These are phyloP conservation scores for Trichosporon faecale DNA, from an alignment of 1,284 basidiomycete genomes.

Conservation along the genomic window DNA sequence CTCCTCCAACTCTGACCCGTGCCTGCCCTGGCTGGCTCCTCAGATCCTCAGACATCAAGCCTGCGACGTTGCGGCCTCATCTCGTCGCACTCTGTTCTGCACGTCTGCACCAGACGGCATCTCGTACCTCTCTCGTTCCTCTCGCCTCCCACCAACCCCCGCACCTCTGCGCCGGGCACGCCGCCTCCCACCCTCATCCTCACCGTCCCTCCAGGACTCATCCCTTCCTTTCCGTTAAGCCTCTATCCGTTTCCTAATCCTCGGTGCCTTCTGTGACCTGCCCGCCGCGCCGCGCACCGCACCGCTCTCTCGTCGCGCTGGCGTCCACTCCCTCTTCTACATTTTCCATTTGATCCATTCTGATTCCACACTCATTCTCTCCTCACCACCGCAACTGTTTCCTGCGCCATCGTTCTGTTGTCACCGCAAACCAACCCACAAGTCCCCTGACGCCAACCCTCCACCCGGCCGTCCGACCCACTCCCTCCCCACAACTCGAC, in stretches of 20 bases:
- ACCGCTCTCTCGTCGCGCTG: background rate
- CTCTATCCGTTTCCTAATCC: background rate
- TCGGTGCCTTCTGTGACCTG: background rate
- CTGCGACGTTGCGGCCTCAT: background rate
- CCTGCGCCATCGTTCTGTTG: slow-evolving; percentile 3
- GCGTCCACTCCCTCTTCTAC: background rate
- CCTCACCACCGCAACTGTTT: background rate
- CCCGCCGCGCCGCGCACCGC: background rate
- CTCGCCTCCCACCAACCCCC: background rate
- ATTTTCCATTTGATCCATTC: background rate
- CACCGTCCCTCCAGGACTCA: background rate
- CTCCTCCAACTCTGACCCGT: slow-evolving; percentile 6
- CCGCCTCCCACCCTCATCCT: slow-evolving; percentile 1
- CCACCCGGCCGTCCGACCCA: background rate
- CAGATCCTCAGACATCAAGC: background rate
- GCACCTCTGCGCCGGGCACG: background rate
- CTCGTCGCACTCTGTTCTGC: background rate
- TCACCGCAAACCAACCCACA: background rate
- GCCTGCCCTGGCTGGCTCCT: background rate
- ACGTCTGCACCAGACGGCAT: background rate
- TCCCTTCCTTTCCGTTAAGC: slow-evolving; percentile 1
- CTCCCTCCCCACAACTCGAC: background rate
- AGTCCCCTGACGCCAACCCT: slow-evolving; percentile 4
- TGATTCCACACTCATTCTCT: background rate
- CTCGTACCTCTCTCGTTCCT: background rate